Evolutionary conservation across 192 early-diverging fungal species (phyloP), one percentile per base, ranked within the genome.

Genomic region (Oehlia diaphana): DNA sequence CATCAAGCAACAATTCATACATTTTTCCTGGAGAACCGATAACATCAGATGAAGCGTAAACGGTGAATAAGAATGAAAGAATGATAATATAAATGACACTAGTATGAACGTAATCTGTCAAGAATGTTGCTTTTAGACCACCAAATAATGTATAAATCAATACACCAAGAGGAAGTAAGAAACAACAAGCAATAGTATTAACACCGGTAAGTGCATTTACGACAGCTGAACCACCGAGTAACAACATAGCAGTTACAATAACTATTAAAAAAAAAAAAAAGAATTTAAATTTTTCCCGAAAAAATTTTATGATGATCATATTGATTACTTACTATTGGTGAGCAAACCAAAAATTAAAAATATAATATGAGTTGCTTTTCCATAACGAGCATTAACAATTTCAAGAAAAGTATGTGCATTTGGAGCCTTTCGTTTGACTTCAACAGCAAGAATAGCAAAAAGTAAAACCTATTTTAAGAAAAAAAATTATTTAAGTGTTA

Each of bases 321-420:
- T 26, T 70, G 12, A 19, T 58, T 21, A 65, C 78, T 78, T 82
- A 84, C 83, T 84, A 49, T 90, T 90, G 69, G 89, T 88, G 33
- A 85, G 74, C 19, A 87, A 79, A 6, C 82, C 86, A 72, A 89
- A 89, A 42, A 87, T 80, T 42, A 92, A 49, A 63, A 92, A 93
- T 1, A 91, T 84, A 44, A 87, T 79, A 74, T 93, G 92, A 31
- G 92, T 83, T 1, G 81, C 67, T 67, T 82, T 91, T 31, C 92
- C 92, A 72, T 93, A 93, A 33, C 92, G 88, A 35, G 83, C 89
- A 42, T 83, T 83, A 53, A 94, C 86, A 70, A 93, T 92, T 79
- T 93, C 92, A 2, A 93, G 74, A 69, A 94, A 93, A 6, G 92
- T 93, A 75, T 94, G 92, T 14, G 91, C 91, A 73, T 93, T 93